Percentiles rank a stretch among this genome's conserved stretches.
Evolutionary conservation across 2,329 filamentous ascomycete genomes (phyloP).

Genomic region (Stachybotrys elegans): DNA sequence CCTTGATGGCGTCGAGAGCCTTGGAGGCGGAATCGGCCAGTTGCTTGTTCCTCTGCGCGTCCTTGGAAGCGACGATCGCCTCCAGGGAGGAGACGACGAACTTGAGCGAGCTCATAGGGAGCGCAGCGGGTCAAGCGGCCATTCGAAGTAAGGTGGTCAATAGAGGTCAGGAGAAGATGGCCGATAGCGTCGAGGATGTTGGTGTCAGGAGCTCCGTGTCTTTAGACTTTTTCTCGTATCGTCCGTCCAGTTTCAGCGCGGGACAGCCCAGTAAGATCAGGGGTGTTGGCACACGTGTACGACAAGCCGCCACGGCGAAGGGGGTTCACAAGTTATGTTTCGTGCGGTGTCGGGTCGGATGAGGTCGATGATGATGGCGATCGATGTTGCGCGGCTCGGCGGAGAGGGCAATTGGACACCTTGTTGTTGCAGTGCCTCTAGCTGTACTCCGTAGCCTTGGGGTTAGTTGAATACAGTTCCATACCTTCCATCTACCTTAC

Average conservation of each 20-base stretch:
- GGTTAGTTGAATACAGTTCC: too few species aligned
- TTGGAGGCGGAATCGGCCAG: conserved; percentile 76
- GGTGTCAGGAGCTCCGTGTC: background rate
- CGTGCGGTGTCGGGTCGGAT: background rate
- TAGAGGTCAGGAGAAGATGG: background rate
- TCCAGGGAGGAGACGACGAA: conserved; percentile 94
- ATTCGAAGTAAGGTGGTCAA: conserved; percentile 29
- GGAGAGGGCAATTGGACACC: too few species aligned
- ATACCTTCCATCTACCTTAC: too few species aligned
- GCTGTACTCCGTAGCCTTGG: too few species aligned
- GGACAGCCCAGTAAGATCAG: too few species aligned
- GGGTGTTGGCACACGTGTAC: too few species aligned
- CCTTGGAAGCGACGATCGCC: conserved; percentile 84
- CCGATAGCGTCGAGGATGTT: background rate
- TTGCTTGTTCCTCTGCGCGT: conserved; percentile 81
- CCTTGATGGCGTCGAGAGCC: conserved; percentile 81
- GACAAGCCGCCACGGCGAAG: too few species aligned
- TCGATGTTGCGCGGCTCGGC: too few species aligned
- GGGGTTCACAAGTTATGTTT: background rate
- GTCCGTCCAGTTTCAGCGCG: too few species aligned
- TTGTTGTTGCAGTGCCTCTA: too few species aligned
- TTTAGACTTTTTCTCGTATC: conserved; percentile 3
- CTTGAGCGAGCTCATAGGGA: conserved; percentile 84
- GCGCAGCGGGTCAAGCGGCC: conserved; percentile 35
- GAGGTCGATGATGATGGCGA: background rate